A percentile compares a stretch with the other conserved stretches of the same genome.
These are phyloP conservation scores for Mimosa pudica DNA, from an alignment of 306 rosid species.

Conservation along the genomic window DNA sequence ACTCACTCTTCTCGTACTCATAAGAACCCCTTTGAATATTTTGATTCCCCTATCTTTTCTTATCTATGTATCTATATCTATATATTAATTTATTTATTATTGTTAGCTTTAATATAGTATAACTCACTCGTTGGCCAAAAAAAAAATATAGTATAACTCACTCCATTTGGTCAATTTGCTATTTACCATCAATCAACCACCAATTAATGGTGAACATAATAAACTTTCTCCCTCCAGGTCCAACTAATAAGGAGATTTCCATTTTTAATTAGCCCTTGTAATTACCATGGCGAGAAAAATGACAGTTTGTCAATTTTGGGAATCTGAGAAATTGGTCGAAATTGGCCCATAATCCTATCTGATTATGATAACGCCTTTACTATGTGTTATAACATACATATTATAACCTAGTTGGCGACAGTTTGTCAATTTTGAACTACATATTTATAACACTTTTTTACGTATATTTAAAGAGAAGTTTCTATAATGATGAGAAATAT, in stretches of 20 bases:
- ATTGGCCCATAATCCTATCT: no score
- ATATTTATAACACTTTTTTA: background rate
- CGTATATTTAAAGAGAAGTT: background rate
- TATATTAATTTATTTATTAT: background rate
- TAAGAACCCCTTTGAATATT: constrained; percentile 18
- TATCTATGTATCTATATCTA: background rate
- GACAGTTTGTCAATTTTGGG: background rate
- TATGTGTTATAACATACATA: no score
- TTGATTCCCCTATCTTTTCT: constrained; percentile 17
- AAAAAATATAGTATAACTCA: background rate
- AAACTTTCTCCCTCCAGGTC: background rate
- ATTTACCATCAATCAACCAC: background rate
- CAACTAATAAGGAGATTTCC: background rate
- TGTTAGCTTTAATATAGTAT: background rate
- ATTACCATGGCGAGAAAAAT: background rate
- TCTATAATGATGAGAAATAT: background rate
- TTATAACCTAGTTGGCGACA: no score
- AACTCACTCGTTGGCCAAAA: no score
- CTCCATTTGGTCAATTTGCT: background rate
- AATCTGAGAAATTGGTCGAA: no score
- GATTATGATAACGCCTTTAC: no score
- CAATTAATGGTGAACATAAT: background rate
- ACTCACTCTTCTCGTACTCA: background rate
- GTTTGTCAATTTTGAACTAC: no score
- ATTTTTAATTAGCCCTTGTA: background rate